Evolutionary conservation across 306 rosid species (phyloP), one percentile per base, ranked within the genome.

Genomic region (Ormosia emarginata): DNA sequence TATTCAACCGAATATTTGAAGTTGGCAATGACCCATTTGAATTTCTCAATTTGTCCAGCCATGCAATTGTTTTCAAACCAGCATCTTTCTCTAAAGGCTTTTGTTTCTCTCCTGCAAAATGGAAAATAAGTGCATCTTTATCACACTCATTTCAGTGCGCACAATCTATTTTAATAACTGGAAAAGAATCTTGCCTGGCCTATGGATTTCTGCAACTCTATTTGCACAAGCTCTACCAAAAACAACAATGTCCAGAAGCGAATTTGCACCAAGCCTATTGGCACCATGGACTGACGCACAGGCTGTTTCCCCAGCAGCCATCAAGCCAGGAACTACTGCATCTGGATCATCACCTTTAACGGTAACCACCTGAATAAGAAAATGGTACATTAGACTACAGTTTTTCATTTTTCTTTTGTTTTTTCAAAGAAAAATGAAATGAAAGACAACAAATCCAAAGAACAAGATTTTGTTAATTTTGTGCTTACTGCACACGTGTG

Each of bases 221-320:
- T 94, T 94, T 52, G 98, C 98, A 82, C 97, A 92, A 74, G 98
- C 98, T 75, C 98, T 90, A 7, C 98, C 98, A 69, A 92, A 94
- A 79, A 92, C 97, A 80, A 94, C 98, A 79, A 94, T 94, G 85
- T 92, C 98, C 59, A 94, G 93, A 79, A 94, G 97, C 30, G 98
- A 94, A 84, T 94, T 94, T 63, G 98, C 98, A 67, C 98, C 98
- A 77, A 94, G 98, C 83, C 98, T 88, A 84, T 94, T 94, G 75
- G 98, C 94, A 32, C 98, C 98, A 61, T 94, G 98, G 72, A 94
- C 98, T 2, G 98, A 92, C 18, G 98, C 98, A 87, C 98, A 94
- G 36, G 97, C 98, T 30, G 97, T 86, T 89, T 94, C 98, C 44
- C 98, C 98, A 57, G 98, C 98, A 52, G 98, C 98, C 98, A 94